Evolutionary conservation across 768 basidiomycete genomes (phyloP).

Genomic region (Mycena epipterygia): DNA sequence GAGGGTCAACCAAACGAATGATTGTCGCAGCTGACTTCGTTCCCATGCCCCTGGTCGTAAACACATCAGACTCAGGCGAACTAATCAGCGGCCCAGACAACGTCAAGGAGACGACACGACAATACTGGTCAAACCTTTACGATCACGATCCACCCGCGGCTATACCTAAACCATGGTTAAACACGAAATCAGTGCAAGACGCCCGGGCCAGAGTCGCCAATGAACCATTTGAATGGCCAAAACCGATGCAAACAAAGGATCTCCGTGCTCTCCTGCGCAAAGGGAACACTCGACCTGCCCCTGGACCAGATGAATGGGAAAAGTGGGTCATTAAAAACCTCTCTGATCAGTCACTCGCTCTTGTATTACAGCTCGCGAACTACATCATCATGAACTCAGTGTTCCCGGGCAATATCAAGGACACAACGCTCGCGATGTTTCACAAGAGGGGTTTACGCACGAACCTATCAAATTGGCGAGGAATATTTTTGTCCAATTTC

Average conservation of each 20-base stretch:
- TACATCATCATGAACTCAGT: conserved; percentile 34
- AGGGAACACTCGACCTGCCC: conserved; percentile 18
- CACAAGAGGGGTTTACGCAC: conserved; percentile 35
- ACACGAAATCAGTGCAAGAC: background rate
- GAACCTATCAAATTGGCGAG: conserved; percentile 32
- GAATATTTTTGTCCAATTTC: conserved; percentile 34
- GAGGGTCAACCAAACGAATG: background rate
- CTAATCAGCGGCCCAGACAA: background rate
- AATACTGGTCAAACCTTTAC: background rate
- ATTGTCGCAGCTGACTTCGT: background rate
- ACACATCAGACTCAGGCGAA: background rate
- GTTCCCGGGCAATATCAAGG: conserved; percentile 32
- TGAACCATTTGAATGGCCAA: conserved; percentile 1
- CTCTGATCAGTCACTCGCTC: conserved; percentile 20
- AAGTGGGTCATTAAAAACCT: conserved; percentile 35
- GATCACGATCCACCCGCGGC: conserved; percentile 10
- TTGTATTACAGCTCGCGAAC: conserved; percentile 26
- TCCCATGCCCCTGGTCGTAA: background rate
- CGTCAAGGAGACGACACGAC: background rate
- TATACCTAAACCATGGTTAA: conserved; percentile 44
- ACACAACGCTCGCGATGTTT: conserved; percentile 24
- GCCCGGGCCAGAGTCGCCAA: background rate
- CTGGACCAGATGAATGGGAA: conserved; percentile 29
- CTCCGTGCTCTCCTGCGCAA: conserved; percentile 24
- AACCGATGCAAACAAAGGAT: background rate